Evolutionary conservation across 352 stramenopile genomes (phyloP).

Genomic region (Globisporangium cederbergense): DNA sequence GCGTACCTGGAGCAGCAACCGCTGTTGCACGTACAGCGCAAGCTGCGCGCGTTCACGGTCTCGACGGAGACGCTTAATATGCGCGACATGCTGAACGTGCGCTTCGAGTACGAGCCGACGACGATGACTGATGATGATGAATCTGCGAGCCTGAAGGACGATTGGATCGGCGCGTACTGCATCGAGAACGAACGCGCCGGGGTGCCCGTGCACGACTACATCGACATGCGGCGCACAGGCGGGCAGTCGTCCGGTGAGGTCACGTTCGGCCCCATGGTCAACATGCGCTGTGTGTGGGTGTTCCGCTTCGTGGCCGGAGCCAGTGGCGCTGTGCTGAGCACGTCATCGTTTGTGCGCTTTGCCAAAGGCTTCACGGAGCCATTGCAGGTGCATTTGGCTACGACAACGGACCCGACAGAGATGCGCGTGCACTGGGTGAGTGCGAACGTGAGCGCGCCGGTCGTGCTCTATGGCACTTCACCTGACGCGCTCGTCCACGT

Average conservation of each 20-base stretch:
- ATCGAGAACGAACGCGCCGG: slow-evolving; percentile 14
- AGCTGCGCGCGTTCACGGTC: slow-evolving; percentile 25
- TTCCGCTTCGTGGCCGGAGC: slow-evolving; percentile 23
- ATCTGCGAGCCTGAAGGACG: neutral
- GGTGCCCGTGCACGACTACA: slow-evolving; percentile 16
- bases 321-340: slow-evolving; percentile 24
- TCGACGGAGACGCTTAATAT: slow-evolving; percentile 27
- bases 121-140: neutral
- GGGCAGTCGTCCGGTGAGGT: neutral
- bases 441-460: slow-evolving; percentile 29
- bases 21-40: slow-evolving; percentile 14
- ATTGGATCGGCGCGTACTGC: slow-evolving; percentile 24
- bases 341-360: slow-evolving; percentile 30
- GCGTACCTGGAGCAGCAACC: slow-evolving; percentile 10
- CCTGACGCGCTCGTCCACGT: slow-evolving; percentile 16
- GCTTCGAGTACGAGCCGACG: slow-evolving; percentile 30
- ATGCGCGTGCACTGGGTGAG: slow-evolving; percentile 62
- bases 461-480: slow-evolving; percentile 34
- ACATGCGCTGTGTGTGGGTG: slow-evolving; percentile 29
- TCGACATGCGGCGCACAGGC: slow-evolving; percentile 13
- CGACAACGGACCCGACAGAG: slow-evolving; percentile 16
- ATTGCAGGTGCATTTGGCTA: slow-evolving; percentile 14
- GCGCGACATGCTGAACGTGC: slow-evolving; percentile 29
- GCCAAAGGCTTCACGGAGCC: slow-evolving; percentile 34
- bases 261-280: slow-evolving; percentile 23